Evolutionary conservation across 495 filamentous ascomycete species (phyloP).

Genomic region (Stereocaulon alpinum): DNA sequence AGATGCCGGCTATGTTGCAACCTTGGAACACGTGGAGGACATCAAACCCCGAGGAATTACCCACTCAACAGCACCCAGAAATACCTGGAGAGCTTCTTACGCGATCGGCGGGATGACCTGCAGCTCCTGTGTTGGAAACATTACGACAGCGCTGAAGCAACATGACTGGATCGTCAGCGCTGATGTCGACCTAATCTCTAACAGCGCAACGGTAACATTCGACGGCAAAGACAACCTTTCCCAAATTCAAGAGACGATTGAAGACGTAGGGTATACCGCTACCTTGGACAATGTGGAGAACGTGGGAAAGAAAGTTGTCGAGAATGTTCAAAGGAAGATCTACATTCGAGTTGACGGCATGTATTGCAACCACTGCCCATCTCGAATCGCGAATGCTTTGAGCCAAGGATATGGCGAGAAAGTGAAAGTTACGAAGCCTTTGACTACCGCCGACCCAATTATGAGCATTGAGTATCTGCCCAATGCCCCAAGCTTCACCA

Average conservation of each 20-base stretch:
- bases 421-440: slow-evolving; percentile 35
- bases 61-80: background rate
- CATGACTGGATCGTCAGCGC: slow-evolving; percentile 52
- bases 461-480: slow-evolving; percentile 62
- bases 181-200: slow-evolving; percentile 59
- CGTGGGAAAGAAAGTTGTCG: background rate
- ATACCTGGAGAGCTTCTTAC: slow-evolving; percentile 46
- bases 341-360: slow-evolving; percentile 64
- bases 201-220: slow-evolving; percentile 61
- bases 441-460: slow-evolving; percentile 48
- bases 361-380: slow-evolving; percentile 74
- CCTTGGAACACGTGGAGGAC: slow-evolving; percentile 34
- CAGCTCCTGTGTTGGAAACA: slow-evolving; percentile 55
- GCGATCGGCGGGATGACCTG: slow-evolving; percentile 82
- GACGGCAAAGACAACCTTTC: slow-evolving; percentile 40
- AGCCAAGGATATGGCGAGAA: slow-evolving; percentile 35
- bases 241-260: slow-evolving; percentile 55
- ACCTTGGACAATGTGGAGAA: slow-evolving; percentile 36
- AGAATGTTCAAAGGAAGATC: slow-evolving; percentile 41
- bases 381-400: slow-evolving; percentile 45
- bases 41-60: slow-evolving; percentile 9
- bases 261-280: slow-evolving; percentile 69
- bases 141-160: slow-evolving; percentile 54
- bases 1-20: slow-evolving; percentile 46
- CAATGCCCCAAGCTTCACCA: slow-evolving; percentile 54